phyloP scores from a whole-genome alignment of 1,139 yeast species.

The Debaryomyces coudertii region DNA sequence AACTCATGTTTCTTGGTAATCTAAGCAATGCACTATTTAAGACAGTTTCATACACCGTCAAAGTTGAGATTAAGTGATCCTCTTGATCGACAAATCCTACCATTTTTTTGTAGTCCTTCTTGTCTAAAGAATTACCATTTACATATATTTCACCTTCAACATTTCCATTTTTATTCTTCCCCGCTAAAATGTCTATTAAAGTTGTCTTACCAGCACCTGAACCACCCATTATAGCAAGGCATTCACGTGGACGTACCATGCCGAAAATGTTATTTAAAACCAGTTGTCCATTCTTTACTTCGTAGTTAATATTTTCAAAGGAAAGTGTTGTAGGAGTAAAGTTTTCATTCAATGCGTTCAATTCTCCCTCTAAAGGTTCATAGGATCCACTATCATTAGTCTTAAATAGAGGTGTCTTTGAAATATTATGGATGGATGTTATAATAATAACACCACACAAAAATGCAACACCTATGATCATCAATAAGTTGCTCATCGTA shows the following conservation, averaged over 20 bases:
- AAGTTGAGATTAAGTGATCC: slow-evolving; percentile 84
- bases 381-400: slow-evolving; percentile 23
- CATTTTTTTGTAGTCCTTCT: slow-evolving; percentile 59
- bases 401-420: slow-evolving; percentile 66
- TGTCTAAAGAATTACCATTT: slow-evolving; percentile 60
- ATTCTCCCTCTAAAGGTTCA: slow-evolving; percentile 37
- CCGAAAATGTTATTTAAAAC: slow-evolving; percentile 74
- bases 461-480: slow-evolving; percentile 53
- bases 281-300: slow-evolving; percentile 49
- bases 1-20: slow-evolving; percentile 77
- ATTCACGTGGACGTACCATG: slow-evolving; percentile 79
- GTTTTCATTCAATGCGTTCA: slow-evolving; percentile 50
- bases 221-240: slow-evolving; percentile 96
- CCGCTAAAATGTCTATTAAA: slow-evolving; percentile 83
- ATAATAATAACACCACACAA: slow-evolving; percentile 41
- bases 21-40: slow-evolving; percentile 87
- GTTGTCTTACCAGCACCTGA: slow-evolving; percentile 99
- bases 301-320: slow-evolving; percentile 71
- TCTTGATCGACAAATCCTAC: slow-evolving; percentile 98
- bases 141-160: slow-evolving; percentile 67
- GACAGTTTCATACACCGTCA: slow-evolving; percentile 94
- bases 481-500: slow-evolving; percentile 51
- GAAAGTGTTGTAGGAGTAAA: slow-evolving; percentile 78
- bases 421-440: slow-evolving; percentile 53
- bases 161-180: slow-evolving; percentile 77